Percentiles rank a stretch among this genome's conserved stretches.
Evolutionary conservation across 2,329 filamentous ascomycete genomes (phyloP).

Genomic region (Xylariaceae sp.): DNA sequence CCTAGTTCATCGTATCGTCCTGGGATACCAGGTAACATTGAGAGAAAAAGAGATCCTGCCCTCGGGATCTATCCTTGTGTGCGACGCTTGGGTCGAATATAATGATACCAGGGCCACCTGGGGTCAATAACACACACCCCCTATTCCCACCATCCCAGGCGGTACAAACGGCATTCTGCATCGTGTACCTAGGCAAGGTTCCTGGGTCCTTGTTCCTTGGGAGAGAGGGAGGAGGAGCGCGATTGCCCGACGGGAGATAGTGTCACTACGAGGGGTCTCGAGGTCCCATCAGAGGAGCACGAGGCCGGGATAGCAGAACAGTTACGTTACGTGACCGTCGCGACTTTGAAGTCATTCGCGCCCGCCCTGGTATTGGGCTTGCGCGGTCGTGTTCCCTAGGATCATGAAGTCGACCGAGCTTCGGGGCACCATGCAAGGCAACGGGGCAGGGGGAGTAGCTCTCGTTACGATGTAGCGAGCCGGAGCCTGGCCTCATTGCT

Average conservation of each 20-base stretch:
- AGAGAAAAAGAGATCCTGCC: no score
- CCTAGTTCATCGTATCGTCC: constrained; percentile 13
- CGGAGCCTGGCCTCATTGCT: neutral
- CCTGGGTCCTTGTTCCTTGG: constrained; percentile 13
- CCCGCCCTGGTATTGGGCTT: constrained; percentile 1
- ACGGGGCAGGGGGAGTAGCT: neutral
- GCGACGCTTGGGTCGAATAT: constrained; percentile 13
- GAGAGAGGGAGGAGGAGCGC: constrained; percentile 11
- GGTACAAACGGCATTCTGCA: constrained; percentile 27
- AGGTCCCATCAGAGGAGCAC: neutral
- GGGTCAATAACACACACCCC: neutral
- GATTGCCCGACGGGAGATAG: constrained; percentile 19
- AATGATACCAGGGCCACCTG: constrained; percentile 8
- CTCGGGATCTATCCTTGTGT: constrained; percentile 19
- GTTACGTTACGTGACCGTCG: neutral
- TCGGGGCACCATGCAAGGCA: constrained; percentile 8
- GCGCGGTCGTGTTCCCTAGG: constrained; percentile 11
- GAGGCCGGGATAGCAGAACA: neutral
- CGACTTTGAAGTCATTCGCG: neutral
- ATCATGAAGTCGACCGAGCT: constrained; percentile 14
- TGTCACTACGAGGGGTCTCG: constrained; percentile 8
- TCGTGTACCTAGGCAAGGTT: constrained; percentile 21
- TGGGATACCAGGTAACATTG: neutral
- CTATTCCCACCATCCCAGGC: constrained; percentile 9
- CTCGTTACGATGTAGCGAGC: constrained; percentile 6